Evolutionary conservation across 2,329 filamentous ascomycete genomes (phyloP), one percentile per base, ranked within the genome.

Genomic region (Claviceps sp.): DNA sequence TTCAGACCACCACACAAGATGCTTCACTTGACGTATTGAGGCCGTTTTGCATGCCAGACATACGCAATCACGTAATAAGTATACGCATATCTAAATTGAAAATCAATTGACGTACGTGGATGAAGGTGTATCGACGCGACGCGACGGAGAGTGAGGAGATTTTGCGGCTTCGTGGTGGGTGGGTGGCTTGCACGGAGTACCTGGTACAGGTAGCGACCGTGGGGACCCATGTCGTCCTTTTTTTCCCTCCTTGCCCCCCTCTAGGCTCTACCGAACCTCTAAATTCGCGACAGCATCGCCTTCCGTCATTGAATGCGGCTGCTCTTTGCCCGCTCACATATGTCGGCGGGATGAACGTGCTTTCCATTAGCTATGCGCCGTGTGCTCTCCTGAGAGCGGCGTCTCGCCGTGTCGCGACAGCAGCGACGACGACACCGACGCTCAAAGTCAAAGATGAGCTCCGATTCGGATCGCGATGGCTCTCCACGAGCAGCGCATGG

Each of bases 371-470:
- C 53, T 60, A 62, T 58, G 61, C 62, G 48, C 61, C 64, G 40
- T 59, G 64, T 54, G 56, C 61, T 51, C 56, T 67, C 54, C 52
- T 66, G 55, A 60, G 64, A 44, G 55, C 56, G 41, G 61, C 59
- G 53, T 58, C 62, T 8, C 59, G 63, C 26, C 58, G 58, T 50
- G 52, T 61, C 13, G 16, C 50, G 24, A 39, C 19, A 13, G 44
- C 37, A 16, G 26, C 40, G 34, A 49, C 37, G 26, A 39, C 43
- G 39, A 52, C 26, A 24, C 13, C 50, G 34, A 45, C 44, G 17
- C 16, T 24, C 40, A 53, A 22, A 39, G 8, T 48, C n/a, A 30
- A 50, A 3, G 14, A 34, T n/a, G 47, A 45, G 26, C 26, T 48
- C 13, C 34, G 51, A 0, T 46, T 53, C 4, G 41, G 41, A 5